A percentile compares a stretch with the other conserved stretches of the same genome.
Conservation (phyloP, 352 stramenopile genomes). For the Pythium insidiosum region DNA sequence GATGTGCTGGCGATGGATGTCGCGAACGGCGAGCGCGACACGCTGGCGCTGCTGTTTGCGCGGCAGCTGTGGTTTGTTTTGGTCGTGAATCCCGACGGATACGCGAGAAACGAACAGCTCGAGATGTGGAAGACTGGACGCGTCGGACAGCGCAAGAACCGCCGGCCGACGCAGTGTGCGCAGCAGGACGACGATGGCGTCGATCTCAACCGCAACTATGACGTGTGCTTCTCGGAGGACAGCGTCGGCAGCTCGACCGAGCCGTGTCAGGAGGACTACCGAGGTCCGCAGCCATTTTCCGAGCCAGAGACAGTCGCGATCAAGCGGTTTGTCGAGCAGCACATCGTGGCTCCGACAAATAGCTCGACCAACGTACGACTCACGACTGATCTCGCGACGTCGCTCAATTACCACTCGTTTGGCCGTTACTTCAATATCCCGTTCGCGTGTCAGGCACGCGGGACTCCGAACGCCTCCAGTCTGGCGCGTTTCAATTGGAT, state of each 20-base stretch:
- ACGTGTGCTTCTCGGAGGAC: conserved; percentile 66
- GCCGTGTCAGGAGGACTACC: conserved; percentile 69
- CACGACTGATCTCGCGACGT: conserved; percentile 42
- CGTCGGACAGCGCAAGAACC: conserved; percentile 69
- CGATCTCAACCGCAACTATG: conserved; percentile 84
- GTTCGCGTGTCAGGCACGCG: conserved; percentile 68
- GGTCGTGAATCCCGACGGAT: conserved; percentile 79
- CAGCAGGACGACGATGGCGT: conserved; percentile 33
- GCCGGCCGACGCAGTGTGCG: conserved; percentile 21
- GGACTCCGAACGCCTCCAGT: conserved; percentile 22
- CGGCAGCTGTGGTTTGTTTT: conserved; percentile 81
- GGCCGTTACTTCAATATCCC: conserved; percentile 78
- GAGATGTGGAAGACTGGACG: conserved; percentile 36
- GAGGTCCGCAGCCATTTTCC: conserved; percentile 56
- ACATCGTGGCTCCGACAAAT: too few relatives aligned
- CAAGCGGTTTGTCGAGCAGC: conserved; percentile 55
- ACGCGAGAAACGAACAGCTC: conserved; percentile 61
- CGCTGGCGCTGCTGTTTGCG: conserved; percentile 41
- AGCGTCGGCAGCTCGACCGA: conserved; percentile 51
- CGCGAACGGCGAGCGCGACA: conserved; percentile 42
- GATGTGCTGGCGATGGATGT: conserved; percentile 59
- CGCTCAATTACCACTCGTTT: conserved; percentile 84
- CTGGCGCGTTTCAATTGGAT: conserved; percentile 37
- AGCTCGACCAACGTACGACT: too few relatives aligned
- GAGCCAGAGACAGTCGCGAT: conserved; percentile 78